A percentile compares a stretch with the other conserved stretches of the same genome.
Conservation (phyloP, 2,329 filamentous ascomycete genomes). For the Amauroascus verrucosus region DNA sequence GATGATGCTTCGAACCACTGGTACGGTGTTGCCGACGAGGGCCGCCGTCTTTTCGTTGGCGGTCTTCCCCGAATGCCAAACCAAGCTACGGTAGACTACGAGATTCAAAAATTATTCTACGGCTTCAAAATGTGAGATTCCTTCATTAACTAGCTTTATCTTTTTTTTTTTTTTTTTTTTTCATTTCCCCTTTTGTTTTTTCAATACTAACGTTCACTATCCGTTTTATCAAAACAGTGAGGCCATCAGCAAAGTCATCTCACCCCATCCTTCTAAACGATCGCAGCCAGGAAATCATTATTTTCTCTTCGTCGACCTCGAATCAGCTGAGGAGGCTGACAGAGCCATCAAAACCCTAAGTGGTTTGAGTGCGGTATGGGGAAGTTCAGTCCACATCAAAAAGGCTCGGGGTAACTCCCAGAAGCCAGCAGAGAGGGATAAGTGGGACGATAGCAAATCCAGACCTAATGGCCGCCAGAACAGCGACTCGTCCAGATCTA, state of each 20-base stretch:
- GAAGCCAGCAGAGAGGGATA: conserved; percentile 24
- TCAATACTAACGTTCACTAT: too few relatives aligned
- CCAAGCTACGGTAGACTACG: conserved; percentile 33
- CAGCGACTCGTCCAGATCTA: neutral
- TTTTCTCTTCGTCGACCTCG: conserved; percentile 58
- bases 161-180: neutral
- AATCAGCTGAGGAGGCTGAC: conserved; percentile 44
- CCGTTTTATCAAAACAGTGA: conserved; percentile 25
- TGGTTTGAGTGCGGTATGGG: conserved; percentile 34
- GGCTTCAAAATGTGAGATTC: conserved; percentile 34
- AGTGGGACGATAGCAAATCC: conserved; percentile 15
- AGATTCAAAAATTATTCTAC: conserved; percentile 38
- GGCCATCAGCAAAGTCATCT: conserved; percentile 46
- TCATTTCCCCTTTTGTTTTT: neutral
- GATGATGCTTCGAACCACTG: conserved; percentile 31
- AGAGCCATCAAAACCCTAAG: conserved; percentile 41
- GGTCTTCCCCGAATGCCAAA: conserved; percentile 37
- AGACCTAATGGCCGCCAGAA: neutral
- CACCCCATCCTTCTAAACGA: conserved; percentile 46
- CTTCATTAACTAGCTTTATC: neutral
- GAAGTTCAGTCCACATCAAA: conserved; percentile 31
- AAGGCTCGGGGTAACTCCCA: conserved; percentile 31
- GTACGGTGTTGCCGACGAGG: conserved; percentile 29
- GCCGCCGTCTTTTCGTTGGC: conserved; percentile 40
- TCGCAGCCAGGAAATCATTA: conserved; percentile 47